Conservation (phyloP, 2,329 filamentous ascomycete genomes). For the Fusarium setosum region DNA sequence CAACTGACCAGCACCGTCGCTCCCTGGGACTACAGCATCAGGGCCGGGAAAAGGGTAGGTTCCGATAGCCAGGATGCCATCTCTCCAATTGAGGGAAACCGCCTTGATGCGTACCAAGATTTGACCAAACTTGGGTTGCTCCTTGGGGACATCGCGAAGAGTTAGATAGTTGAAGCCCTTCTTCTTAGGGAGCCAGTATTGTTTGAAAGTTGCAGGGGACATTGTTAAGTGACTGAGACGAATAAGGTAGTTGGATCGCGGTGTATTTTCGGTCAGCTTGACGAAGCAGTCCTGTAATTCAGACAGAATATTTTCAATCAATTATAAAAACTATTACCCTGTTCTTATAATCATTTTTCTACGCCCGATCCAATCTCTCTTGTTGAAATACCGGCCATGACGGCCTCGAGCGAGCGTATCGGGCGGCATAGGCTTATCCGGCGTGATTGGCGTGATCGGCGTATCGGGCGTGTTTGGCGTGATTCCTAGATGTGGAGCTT, state of each 20-base stretch:
- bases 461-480: no score
- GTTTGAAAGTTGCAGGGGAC: background rate
- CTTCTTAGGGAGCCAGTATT: slow-evolving; percentile 8
- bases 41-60: slow-evolving; percentile 21
- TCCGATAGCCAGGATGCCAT: slow-evolving; percentile 14
- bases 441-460: background rate
- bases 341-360: background rate
- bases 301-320: no score
- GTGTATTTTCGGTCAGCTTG: no score
- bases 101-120: slow-evolving; percentile 19
- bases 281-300: no score
- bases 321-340: no score
- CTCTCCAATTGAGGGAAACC: slow-evolving; percentile 19
- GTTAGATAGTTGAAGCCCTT: slow-evolving; percentile 13
- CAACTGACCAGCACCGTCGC: slow-evolving; percentile 15
- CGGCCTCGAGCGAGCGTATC: background rate
- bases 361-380: background rate
- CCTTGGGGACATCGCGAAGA: slow-evolving; percentile 7
- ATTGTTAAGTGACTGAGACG: background rate
- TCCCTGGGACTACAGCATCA: slow-evolving; percentile 12
- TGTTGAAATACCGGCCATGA: background rate
- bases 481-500: no score
- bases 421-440: background rate
- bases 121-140: slow-evolving; percentile 13
- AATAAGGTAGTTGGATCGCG: background rate